A percentile compares a stretch with the other conserved stretches of the same genome.
Evolutionary conservation across 257 asterid species (phyloP).

Genomic region (Rhazya stricta): DNA sequence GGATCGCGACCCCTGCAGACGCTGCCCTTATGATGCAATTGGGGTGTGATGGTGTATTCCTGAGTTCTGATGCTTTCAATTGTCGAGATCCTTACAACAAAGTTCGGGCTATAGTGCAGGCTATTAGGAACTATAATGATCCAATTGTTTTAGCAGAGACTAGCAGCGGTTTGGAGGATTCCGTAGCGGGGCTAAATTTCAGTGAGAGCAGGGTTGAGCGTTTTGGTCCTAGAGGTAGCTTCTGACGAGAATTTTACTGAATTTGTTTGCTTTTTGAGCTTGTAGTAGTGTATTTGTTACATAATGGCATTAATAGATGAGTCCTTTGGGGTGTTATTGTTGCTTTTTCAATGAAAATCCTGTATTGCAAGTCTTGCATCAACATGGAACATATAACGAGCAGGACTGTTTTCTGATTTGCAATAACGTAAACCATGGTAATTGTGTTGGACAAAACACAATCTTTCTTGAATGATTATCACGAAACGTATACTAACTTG

Average conservation of each 20-base stretch:
- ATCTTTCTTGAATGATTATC: not conserved
- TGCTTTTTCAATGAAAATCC: not conserved
- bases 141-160: conserved; percentile 59
- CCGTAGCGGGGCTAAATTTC: conserved; percentile 48
- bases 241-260: conserved; percentile 20
- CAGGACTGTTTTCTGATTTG: not conserved
- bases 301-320: not conserved
- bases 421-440: not conserved
- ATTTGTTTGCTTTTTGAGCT: not conserved
- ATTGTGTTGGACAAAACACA: not conserved
- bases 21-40: conserved; percentile 89
- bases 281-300: conserved; percentile 1
- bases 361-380: not conserved
- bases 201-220: conserved; percentile 40
- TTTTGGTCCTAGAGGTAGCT: conserved; percentile 29
- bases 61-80: conserved; percentile 55
- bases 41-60: conserved; percentile 75
- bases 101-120: conserved; percentile 68
- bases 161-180: conserved; percentile 65
- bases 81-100: conserved; percentile 53
- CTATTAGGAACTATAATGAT: conserved; percentile 68
- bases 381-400: conserved; percentile 1
- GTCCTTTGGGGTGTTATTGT: not conserved
- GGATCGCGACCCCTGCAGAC: conserved; percentile 77
- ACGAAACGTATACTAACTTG: not conserved